Evolutionary conservation across 1,284 basidiomycete species (phyloP), one percentile per base, ranked within the genome.

Genomic region (Ustilago loliicola): DNA sequence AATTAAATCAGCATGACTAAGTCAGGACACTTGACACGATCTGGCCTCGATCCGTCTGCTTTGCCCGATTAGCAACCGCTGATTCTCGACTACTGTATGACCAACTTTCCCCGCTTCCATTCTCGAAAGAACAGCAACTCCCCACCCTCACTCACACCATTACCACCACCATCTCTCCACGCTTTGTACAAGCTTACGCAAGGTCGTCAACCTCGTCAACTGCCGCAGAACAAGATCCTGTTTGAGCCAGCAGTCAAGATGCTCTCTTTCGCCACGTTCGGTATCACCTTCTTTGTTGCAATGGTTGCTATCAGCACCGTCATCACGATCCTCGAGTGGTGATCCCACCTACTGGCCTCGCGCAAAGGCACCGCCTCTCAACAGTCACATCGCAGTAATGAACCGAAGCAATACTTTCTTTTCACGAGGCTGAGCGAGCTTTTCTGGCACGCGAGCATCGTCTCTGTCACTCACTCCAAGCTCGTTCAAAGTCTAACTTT

Each of bases 311-410:
- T 79, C 61, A 73, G 70, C 57, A 77, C 71, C 59, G 53, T 79
- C 59, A 70, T 76, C 62, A 70, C 62, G n/a, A 40, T 79, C 21
- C 64, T 77, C 59, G 77, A 77, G 53, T 77, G 75, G 75, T 77
- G 55, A 59, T 47, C 21, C n/a, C 25, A 15, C 23, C 29, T 25
- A 50, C 25, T 2, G n/a, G 48, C 48, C 8, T 15, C 48, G 11
- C 25, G n/a, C 25, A 27, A 50, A 17, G 27, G 23, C 25, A 2
- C 6, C 25, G 6, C 48, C 25, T 50, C 15, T 9, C 13, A 4
- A 19, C 15, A 48, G 45, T 45, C 42, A 11, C 9, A 2, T 1
- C 34, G 15, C 1, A 36, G 34, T 10, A 36, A 36, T 2, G 34
- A 2, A 15, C 34, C 34, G 34, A 36, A 15, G n/a, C n/a, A n/a